phyloP scores from a whole-genome alignment of 148 eudicot genomes.

The Nyssa sinensis region DNA sequence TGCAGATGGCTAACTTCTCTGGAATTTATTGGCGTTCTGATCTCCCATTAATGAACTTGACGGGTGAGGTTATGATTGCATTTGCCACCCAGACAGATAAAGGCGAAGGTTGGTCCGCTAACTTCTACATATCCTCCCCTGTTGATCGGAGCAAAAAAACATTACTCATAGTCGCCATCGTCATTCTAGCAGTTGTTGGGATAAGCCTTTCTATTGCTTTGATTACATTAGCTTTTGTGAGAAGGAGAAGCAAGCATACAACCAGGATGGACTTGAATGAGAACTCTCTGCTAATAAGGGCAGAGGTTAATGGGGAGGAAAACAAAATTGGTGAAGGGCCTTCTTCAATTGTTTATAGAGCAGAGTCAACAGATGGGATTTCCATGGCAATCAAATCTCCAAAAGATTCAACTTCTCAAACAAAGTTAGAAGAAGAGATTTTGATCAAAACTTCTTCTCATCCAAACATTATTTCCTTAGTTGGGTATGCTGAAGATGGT shows the following conservation, averaged over 20 bases:
- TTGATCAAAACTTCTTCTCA: background rate
- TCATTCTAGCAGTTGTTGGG: background rate
- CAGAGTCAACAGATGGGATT: background rate
- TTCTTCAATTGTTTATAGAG: background rate
- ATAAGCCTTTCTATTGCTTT: background rate
- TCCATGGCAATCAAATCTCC: background rate
- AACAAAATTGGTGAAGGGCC: background rate
- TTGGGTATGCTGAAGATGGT: background rate
- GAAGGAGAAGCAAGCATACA: background rate
- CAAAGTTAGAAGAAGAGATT: background rate
- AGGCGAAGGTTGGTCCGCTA: background rate
- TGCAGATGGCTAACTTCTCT: background rate
- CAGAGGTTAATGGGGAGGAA: background rate
- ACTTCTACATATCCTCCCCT: background rate
- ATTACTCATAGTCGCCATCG: background rate
- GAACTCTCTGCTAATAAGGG: background rate
- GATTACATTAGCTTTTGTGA: background rate
- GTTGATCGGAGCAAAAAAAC: background rate
- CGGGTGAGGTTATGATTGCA: background rate
- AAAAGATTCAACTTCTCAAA: background rate
- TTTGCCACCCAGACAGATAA: background rate
- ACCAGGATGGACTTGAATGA: background rate
- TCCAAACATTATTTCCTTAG: slow-evolving; percentile 1
- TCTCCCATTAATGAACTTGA: background rate
- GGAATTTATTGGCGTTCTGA: background rate